Evolutionary conservation across 1,139 yeast genomes (phyloP), one percentile per base, ranked within the genome.

Genomic region (Lodderomyces jiufengensis): DNA sequence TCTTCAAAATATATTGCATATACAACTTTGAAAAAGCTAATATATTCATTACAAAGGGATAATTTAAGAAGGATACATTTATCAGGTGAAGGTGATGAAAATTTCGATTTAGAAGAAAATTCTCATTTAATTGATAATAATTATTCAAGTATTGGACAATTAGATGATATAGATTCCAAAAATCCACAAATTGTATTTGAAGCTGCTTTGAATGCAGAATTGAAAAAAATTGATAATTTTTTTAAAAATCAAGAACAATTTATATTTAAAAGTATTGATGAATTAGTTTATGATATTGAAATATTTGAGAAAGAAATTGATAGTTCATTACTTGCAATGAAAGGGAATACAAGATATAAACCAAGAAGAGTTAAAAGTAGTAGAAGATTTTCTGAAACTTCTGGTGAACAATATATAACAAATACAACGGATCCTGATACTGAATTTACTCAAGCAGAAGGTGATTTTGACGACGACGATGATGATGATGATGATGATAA

Each of bases 1-100:
- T 76, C 81, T 38, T 78, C 79, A 31, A 76, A 78, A 53, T 81
- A 81, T 50, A 66, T 81, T 48, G 78, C 83, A 37, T 81, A 81
- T 51, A 72, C 81, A 11, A 74, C 79, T 4, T 60, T 81, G 44
- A 81, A 81, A 53, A 78, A 80, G 53, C 60, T 76, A 33, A 76
- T 80, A 24, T 81, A 80, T 50, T 69, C 80, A n/a, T 61, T 81
- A 23, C 86, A 80, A 52, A 66, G 84, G 34, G 78, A 76, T 40
- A 66, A 70, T 25, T 53, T 79, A 34, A 57, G 70, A 23, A 38
- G 42, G 30, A 38, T 37, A 22, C 54, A 57, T 34, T 31, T 20
- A 13, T 34, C 52, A 27, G 42, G 47, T 23, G 50, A 44, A 22
- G 51, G 47, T 27, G 61, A 53, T 23, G 20, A 7, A 18, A 61